Evolutionary conservation across 495 filamentous ascomycete genomes (phyloP).

Genomic region (Neurospora terricola): DNA sequence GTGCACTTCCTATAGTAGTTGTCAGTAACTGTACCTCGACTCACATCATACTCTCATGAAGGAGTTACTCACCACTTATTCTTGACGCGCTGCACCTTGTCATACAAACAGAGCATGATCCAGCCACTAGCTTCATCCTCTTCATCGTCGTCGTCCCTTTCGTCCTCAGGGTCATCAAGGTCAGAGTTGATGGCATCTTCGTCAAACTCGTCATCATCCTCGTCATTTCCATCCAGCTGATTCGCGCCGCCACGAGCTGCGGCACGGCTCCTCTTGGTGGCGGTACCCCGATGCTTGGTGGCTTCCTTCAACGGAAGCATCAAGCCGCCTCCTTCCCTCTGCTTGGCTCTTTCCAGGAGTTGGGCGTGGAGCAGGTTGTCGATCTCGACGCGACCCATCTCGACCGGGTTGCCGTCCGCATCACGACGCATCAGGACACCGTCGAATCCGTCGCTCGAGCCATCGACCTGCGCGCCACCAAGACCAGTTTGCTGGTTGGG

Average conservation of each 20-base stretch:
- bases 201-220: slow-evolving; percentile 52
- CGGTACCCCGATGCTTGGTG: slow-evolving; percentile 13
- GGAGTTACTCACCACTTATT: slow-evolving; percentile 77
- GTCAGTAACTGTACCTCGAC: background rate
- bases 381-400: slow-evolving; percentile 45
- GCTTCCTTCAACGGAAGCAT: slow-evolving; percentile 56
- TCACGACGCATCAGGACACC: slow-evolving; percentile 40
- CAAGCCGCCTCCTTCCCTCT: slow-evolving; percentile 71
- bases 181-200: slow-evolving; percentile 99
- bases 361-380: slow-evolving; percentile 54
- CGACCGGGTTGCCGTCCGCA: slow-evolving; percentile 24
- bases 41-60: background rate
- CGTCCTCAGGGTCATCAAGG: slow-evolving; percentile 88
- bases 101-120: slow-evolving; percentile 97
- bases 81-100: slow-evolving; percentile 98
- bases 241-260: slow-evolving; percentile 6
- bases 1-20: slow-evolving; percentile 65
- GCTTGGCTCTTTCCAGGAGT: slow-evolving; percentile 55
- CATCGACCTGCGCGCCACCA: slow-evolving; percentile 35
- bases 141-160: slow-evolving; percentile 61
- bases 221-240: slow-evolving; percentile 63
- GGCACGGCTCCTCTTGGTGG: slow-evolving; percentile 12
- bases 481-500: slow-evolving; percentile 30
- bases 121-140: slow-evolving; percentile 70
- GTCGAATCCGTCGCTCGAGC: slow-evolving; percentile 39